These are phyloP conservation scores for Linderniella brevidens DNA, from an alignment of 257 asterid species.

Conservation along the genomic window DNA sequence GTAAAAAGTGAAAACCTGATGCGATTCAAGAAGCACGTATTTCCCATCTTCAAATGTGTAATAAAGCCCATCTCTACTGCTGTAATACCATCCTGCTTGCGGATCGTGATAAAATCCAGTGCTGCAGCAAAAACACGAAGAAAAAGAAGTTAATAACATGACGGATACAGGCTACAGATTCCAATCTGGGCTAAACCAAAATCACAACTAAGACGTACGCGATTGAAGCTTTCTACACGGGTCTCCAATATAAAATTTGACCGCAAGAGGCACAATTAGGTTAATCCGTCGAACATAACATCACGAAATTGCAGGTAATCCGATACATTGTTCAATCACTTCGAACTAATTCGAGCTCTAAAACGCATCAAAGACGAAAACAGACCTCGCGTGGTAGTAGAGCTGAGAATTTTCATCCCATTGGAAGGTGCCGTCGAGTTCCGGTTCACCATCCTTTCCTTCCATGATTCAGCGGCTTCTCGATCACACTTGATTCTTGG, in stretches of 20 bases:
- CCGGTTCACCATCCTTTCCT: constrained; percentile 22
- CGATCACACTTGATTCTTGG: too few relatives aligned
- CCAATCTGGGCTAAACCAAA: too few relatives aligned
- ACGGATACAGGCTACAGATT: too few relatives aligned
- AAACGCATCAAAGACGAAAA: neutral
- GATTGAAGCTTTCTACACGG: too few relatives aligned
- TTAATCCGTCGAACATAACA: too few relatives aligned
- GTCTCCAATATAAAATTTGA: too few relatives aligned
- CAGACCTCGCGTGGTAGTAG: constrained; percentile 73
- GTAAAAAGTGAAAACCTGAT: constrained; percentile 26
- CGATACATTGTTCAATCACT: too few relatives aligned
- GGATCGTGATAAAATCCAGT: constrained; percentile 89
- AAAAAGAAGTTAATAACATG: too few relatives aligned
- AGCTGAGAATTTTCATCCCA: constrained; percentile 87
- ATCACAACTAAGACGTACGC: too few relatives aligned
- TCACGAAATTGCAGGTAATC: too few relatives aligned
- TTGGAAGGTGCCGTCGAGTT: constrained; percentile 30
- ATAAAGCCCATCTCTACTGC: constrained; percentile 62
- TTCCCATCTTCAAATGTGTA: constrained; percentile 82
- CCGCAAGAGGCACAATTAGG: too few relatives aligned
- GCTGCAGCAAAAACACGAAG: constrained; percentile 25
- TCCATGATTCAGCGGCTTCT: constrained; percentile 24
- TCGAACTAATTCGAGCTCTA: neutral
- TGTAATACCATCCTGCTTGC: constrained; percentile 78
- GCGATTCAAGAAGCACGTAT: constrained; percentile 43